A percentile compares a stretch with the other conserved stretches of the same genome.
These are phyloP conservation scores for Fusarium austroafricanum DNA, from an alignment of 2,329 filamentous ascomycete genomes.

Conservation along the genomic window DNA sequence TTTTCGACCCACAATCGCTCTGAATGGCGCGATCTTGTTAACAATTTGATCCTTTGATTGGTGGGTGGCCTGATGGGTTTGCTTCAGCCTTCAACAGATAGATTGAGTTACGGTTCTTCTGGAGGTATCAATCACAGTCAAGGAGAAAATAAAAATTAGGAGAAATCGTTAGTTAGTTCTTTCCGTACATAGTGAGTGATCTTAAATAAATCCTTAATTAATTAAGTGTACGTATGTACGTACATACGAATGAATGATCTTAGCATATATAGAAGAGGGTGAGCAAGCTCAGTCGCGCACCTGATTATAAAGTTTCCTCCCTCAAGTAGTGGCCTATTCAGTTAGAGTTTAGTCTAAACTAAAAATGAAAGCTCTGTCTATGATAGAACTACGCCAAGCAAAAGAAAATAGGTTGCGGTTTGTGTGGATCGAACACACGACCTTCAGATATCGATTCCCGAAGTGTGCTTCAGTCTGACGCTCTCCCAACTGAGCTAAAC, in stretches of 20 bases:
- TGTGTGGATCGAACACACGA: constrained; percentile 49
- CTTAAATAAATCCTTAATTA: too few relatives aligned
- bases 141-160: too few relatives aligned
- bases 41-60: constrained; percentile 1
- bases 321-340: too few relatives aligned
- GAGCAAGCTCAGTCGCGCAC: too few relatives aligned
- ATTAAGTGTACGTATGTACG: too few relatives aligned
- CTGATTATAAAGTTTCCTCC: too few relatives aligned
- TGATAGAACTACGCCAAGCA: neutral
- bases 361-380: neutral
- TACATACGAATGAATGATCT: too few relatives aligned
- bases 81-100: neutral
- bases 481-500: constrained; percentile 50
- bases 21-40: constrained; percentile 11
- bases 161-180: too few relatives aligned
- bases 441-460: constrained; percentile 46
- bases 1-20: constrained; percentile 7
- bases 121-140: too few relatives aligned
- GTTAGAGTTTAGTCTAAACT: neutral
- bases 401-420: constrained; percentile 41
- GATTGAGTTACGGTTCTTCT: neutral
- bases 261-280: too few relatives aligned
- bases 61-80: neutral
- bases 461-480: constrained; percentile 44
- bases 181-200: too few relatives aligned